Conservation (phyloP, 306 rosid species). For the Prunus salicina region DNA sequence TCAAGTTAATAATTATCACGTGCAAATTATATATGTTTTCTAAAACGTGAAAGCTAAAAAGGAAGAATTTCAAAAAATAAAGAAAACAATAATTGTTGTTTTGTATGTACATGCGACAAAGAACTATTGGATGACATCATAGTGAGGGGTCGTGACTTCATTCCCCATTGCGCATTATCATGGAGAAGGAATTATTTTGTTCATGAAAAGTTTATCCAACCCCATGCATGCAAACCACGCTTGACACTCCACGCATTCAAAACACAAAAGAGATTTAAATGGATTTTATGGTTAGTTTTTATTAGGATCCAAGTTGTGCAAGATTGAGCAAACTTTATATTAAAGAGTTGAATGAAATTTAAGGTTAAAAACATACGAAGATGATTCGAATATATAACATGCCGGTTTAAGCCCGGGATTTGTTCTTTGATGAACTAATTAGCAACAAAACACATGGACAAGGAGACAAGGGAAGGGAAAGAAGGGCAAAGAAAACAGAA, state of each 20-base stretch:
- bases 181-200: neutral
- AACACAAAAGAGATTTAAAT: neutral
- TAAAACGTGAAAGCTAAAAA: neutral
- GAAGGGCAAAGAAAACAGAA: neutral
- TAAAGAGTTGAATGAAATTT: too few relatives aligned
- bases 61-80: neutral
- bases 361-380: too few relatives aligned
- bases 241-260: neutral
- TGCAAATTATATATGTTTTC: neutral
- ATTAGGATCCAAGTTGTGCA: too few relatives aligned
- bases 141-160: slow-evolving; percentile 10
- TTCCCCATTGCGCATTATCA: neutral
- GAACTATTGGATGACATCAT: slow-evolving; percentile 5
- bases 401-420: too few relatives aligned
- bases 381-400: too few relatives aligned
- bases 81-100: neutral
- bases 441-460: neutral
- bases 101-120: neutral
- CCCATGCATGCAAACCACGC: slow-evolving; percentile 18
- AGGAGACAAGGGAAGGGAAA: neutral
- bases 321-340: too few relatives aligned
- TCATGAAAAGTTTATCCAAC: neutral
- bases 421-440: too few relatives aligned
- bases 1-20: neutral
- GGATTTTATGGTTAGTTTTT: too few relatives aligned